Base-by-base conservation (phyloP, 2,329 filamentous ascomycete genomes). In the Botrytis elliptica region DNA sequence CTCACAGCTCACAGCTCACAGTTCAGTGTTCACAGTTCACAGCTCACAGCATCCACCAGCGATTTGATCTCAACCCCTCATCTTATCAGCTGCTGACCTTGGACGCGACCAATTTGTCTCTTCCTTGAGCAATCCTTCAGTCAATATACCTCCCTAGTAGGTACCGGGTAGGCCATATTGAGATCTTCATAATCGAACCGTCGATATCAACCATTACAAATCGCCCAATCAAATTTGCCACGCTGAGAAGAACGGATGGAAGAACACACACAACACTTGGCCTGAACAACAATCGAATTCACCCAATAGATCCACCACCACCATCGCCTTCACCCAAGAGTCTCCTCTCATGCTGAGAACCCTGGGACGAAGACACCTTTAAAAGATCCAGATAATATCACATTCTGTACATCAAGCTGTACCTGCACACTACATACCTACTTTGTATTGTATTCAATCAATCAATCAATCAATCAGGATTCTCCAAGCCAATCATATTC, bases 61-160 rank as follows among this genome's bases (percentile, higher is more conserved):
- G 40, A 71, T 49, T 22, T 36, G 57, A 46, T 33, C 59, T n/a
- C 10, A 42, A 38, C 70, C 70, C 70, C 60, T 71, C 70, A 57
- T 44, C 59, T 71, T 71, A 52, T 71, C 70, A 71, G 40, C 60
- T 65, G 29, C 40, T 44, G 60, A 20, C 60, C 60, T 20, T 46
- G 6, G 68, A 63, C 22, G 40, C n/a, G 59, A 46, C 42, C 33
- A 25, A n/a, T 59, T 44, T 33, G 33, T 44, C 59, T 66, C 42
- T 25, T 42, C 36, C 44, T 36, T 29, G 36, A 60, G 38, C 25
- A 71, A 52, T 71, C 59, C 59, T 65, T 71, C 70, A 20, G 25
- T 52, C 40, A 38, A 71, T 57, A 8, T 22, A 22, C 55, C 16
- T 42, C 16, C 42, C 42, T 18, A 18, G 42, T 44, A n/a, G 49